A percentile compares a stretch with the other conserved stretches of the same genome.
phyloP scores from a whole-genome alignment of 2,329 filamentous ascomycete species.

The Fusarium proliferatum region DNA sequence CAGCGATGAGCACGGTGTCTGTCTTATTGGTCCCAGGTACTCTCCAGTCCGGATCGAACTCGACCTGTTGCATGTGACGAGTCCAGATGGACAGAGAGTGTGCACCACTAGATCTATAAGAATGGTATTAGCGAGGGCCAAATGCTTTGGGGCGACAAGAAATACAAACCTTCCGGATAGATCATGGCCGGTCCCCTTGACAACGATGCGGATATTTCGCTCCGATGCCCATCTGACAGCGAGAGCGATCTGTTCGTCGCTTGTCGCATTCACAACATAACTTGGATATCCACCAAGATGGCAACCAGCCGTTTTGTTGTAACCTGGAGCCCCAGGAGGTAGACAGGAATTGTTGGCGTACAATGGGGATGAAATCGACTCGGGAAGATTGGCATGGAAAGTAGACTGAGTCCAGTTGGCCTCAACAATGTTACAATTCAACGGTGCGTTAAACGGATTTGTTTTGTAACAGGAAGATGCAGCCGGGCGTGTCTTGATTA shows the following conservation, averaged over 20 bases:
- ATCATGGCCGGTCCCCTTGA: not conserved
- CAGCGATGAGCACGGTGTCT: not conserved
- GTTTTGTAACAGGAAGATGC: not conserved
- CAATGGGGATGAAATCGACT: not conserved
- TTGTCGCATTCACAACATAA: not conserved
- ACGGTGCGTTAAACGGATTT: not conserved
- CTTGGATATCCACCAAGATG: not conserved
- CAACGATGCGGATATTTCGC: not conserved
- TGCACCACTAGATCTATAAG: not conserved
- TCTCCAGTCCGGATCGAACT: not conserved
- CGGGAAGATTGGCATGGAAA: not conserved
- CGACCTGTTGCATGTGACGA: not conserved
- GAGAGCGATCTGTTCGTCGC: not conserved
- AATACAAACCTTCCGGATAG: not conserved
- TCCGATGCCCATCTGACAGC: not conserved
- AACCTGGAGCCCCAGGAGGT: not conserved
- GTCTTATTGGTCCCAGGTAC: not conserved
- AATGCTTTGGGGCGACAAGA: accelerated
- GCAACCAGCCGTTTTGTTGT: not conserved
- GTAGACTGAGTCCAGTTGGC: not conserved
- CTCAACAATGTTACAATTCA: not conserved
- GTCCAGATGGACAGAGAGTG: not conserved
- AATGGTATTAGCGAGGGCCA: not conserved
- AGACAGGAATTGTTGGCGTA: not conserved
- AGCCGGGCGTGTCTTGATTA: not conserved